Conservation (phyloP, 805 yeast species). For the Barnettozyma siamensis region DNA sequence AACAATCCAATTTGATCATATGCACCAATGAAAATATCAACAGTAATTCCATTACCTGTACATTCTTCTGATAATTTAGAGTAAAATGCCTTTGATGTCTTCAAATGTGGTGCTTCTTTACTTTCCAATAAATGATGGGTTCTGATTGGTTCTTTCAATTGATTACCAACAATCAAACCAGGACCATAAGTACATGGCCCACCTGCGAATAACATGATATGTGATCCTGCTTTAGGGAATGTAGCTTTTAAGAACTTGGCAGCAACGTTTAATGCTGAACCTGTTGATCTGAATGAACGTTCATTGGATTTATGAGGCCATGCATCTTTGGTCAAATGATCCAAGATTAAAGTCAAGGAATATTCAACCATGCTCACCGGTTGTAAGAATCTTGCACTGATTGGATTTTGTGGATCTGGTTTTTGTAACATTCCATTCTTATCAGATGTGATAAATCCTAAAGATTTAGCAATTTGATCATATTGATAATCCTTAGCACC, state of each 20-base stretch:
- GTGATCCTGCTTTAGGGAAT: constrained; percentile 46
- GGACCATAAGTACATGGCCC: constrained; percentile 67
- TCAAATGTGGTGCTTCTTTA: constrained; percentile 34
- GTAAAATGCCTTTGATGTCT: constrained; percentile 42
- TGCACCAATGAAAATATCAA: constrained; percentile 57
- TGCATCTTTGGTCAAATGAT: constrained; percentile 40
- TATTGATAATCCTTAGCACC: constrained; percentile 47
- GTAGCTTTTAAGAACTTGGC: constrained; percentile 31
- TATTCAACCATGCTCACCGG: constrained; percentile 35
- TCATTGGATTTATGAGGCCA: constrained; percentile 42
- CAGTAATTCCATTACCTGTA: constrained; percentile 45
- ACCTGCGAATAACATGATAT: constrained; percentile 48
- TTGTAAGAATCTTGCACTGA: constrained; percentile 15
- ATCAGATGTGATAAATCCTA: constrained; percentile 43
- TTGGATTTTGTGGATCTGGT: constrained; percentile 2
- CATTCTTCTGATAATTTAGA: constrained; percentile 41
- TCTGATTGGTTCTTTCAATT: constrained; percentile 56
- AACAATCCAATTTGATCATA: constrained; percentile 65
- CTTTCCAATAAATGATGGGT: constrained; percentile 60
- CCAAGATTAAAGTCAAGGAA: constrained; percentile 42
- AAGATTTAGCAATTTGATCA: constrained; percentile 39
- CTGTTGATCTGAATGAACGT: constrained; percentile 52
- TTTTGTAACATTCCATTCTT: constrained; percentile 21
- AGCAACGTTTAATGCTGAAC: constrained; percentile 51
- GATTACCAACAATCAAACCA: constrained; percentile 51